phyloP scores from a whole-genome alignment of 352 stramenopile species.

The Thalassiosira allenii region DNA sequence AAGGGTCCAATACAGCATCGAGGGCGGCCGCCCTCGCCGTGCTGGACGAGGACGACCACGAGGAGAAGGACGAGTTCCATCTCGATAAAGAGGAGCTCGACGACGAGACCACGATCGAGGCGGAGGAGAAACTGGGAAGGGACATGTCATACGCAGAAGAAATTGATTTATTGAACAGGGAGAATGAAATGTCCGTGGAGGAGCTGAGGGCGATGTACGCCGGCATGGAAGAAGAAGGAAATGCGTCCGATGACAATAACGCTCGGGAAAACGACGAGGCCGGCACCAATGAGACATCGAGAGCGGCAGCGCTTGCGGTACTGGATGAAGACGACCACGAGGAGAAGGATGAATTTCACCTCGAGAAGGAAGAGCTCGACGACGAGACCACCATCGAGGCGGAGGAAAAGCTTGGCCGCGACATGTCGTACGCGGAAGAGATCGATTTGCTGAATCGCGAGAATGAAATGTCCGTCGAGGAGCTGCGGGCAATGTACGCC shows the following conservation, averaged over 20 bases:
- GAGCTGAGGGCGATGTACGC: constrained; percentile 87
- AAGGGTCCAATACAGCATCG: too few species aligned
- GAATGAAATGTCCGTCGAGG: constrained; percentile 87
- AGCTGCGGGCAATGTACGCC: constrained; percentile 87
- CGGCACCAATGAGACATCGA: constrained; percentile 26
- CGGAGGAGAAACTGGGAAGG: constrained; percentile 84
- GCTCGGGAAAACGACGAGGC: background rate
- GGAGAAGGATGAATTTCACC: constrained; percentile 67
- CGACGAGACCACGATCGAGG: constrained; percentile 91
- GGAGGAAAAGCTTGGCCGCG: constrained; percentile 84
- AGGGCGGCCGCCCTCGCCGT: too few species aligned
- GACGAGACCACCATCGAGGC: constrained; percentile 91
- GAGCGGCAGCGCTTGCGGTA: constrained; percentile 4
- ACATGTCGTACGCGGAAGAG: constrained; percentile 80
- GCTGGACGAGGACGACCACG: constrained; percentile 50
- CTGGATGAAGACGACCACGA: constrained; percentile 57
- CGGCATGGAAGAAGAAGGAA: constrained; percentile 45
- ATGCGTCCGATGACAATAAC: constrained; percentile 28
- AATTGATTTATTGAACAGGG: constrained; percentile 83
- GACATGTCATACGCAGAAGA: constrained; percentile 81
- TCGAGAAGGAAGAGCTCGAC: constrained; percentile 79
- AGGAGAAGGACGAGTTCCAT: constrained; percentile 71
- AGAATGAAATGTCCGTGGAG: constrained; percentile 89
- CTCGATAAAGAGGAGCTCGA: constrained; percentile 79
- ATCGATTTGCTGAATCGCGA: constrained; percentile 86